A percentile compares a stretch with the other conserved stretches of the same genome.
phyloP scores from a whole-genome alignment of 176 grass and related monocot species.

The Carex scoparia region DNA sequence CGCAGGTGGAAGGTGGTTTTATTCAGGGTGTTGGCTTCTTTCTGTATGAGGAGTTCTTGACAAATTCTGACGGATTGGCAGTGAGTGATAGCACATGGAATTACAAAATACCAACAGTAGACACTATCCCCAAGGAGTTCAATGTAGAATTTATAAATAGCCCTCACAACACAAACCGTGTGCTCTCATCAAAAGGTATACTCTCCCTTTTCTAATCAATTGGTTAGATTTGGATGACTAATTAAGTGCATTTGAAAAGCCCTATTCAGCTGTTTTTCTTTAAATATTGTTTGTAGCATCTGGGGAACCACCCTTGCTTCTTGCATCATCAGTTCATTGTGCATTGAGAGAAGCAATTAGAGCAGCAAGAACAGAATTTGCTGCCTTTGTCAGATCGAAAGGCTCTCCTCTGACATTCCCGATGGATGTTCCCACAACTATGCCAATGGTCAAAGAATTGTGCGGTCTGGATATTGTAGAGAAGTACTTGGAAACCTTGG shows the following conservation, averaged over 20 bases:
- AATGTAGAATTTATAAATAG: conserved; percentile 71
- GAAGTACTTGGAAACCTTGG: conserved; percentile 61
- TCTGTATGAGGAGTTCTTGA: conserved; percentile 56
- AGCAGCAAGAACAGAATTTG: conserved; percentile 55
- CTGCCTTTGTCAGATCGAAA: not conserved
- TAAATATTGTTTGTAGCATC: conserved; percentile 43
- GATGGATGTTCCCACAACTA: conserved; percentile 81
- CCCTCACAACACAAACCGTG: conserved; percentile 44
- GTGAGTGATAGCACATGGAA: conserved; percentile 75
- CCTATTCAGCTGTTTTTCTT: conserved; percentile 1
- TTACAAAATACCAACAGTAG: conserved; percentile 76
- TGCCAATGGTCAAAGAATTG: conserved; percentile 79
- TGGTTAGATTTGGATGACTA: not conserved
- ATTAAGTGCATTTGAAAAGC: not conserved
- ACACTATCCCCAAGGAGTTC: conserved; percentile 73
- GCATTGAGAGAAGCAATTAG: conserved; percentile 86
- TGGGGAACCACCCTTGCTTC: conserved; percentile 80
- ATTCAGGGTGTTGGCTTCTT: conserved; percentile 84
- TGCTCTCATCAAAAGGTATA: conserved; percentile 87
- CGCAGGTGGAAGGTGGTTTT: conserved; percentile 61
- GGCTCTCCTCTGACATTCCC: conserved; percentile 43
- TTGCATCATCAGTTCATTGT: conserved; percentile 83
- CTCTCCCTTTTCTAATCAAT: not conserved
- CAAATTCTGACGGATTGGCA: conserved; percentile 62
- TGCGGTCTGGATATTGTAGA: conserved; percentile 81